Percentiles rank a stretch among this genome's conserved stretches.
Evolutionary conservation across 1,284 basidiomycete species (phyloP).

Genomic region (Ustilago curta): DNA sequence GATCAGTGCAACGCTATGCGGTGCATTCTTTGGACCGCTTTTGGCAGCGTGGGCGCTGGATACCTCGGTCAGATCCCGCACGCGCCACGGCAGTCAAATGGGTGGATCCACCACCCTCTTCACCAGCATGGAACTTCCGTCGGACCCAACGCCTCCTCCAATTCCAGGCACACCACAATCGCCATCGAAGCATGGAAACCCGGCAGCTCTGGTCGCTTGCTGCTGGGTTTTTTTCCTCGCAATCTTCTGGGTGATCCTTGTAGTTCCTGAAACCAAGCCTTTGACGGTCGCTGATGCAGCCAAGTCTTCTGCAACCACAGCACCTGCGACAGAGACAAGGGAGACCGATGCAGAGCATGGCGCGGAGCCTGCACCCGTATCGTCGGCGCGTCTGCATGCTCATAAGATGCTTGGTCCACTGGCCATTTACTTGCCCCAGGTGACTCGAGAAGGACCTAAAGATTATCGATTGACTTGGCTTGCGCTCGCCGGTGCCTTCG

Average conservation of each 20-base stretch:
- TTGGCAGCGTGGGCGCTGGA: slow-evolving; percentile 46
- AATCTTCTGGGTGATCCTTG: slow-evolving; percentile 28
- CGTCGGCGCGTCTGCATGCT: slow-evolving; percentile 17
- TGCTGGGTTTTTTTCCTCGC: slow-evolving; percentile 41
- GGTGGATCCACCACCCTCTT: neutral
- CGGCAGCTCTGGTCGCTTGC: slow-evolving; percentile 38
- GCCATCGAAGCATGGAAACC: slow-evolving; percentile 43
- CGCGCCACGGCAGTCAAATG: neutral
- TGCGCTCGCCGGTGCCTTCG: slow-evolving; percentile 36
- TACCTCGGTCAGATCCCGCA: slow-evolving; percentile 27
- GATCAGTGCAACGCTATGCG: slow-evolving; percentile 41
- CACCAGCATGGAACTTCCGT: slow-evolving; percentile 23
- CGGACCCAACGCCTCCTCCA: slow-evolving; percentile 28
- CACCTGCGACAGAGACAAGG: neutral
- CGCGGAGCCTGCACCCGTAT: neutral
- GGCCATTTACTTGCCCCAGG: slow-evolving; percentile 41
- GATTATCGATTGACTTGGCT: slow-evolving; percentile 49
- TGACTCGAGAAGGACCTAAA: slow-evolving; percentile 26
- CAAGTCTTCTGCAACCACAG: neutral
- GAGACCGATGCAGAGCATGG: neutral
- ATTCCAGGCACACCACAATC: slow-evolving; percentile 29
- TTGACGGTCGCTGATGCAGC: slow-evolving; percentile 5
- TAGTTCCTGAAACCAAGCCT: slow-evolving; percentile 46
- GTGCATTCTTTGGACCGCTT: slow-evolving; percentile 43
- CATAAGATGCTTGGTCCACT: slow-evolving; percentile 37